These are phyloP conservation scores for Cryptococcus maquisensis DNA, from an alignment of 1,284 basidiomycete genomes.

Conservation along the genomic window DNA sequence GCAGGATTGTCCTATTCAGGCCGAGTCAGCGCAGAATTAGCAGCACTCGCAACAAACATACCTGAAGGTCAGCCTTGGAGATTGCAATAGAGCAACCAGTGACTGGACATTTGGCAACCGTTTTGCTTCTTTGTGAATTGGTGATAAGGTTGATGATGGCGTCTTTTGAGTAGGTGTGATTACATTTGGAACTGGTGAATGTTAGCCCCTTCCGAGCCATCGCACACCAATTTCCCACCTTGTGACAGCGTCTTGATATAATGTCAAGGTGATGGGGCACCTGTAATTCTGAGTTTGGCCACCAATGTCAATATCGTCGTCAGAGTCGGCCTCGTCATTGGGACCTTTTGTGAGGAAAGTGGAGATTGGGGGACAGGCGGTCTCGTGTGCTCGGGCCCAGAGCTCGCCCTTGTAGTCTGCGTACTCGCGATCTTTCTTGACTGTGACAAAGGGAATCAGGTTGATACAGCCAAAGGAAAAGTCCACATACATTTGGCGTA, in stretches of 20 bases:
- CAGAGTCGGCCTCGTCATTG: slow-evolving; percentile 60
- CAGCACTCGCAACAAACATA: slow-evolving; percentile 3
- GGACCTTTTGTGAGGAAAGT: slow-evolving; percentile 64
- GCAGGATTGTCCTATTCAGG: slow-evolving; percentile 7
- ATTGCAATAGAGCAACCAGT: slow-evolving; percentile 12
- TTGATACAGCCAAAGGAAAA: background rate
- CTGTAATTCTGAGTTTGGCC: slow-evolving; percentile 73
- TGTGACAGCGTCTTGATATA: slow-evolving; percentile 65
- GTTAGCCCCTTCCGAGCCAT: background rate
- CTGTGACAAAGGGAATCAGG: slow-evolving; percentile 16
- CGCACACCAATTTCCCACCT: slow-evolving; percentile 17
- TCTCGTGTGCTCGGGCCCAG: slow-evolving; percentile 62
- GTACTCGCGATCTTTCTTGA: slow-evolving; percentile 58
- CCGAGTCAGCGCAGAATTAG: background rate
- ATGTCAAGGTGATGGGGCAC: slow-evolving; percentile 67
- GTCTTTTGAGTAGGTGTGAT: slow-evolving; percentile 21
- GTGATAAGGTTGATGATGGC: slow-evolving; percentile 18
- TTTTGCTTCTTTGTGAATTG: background rate
- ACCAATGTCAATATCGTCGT: slow-evolving; percentile 75
- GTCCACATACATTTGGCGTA: slow-evolving; percentile 21
- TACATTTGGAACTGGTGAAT: slow-evolving; percentile 16
- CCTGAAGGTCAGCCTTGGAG: slow-evolving; percentile 11
- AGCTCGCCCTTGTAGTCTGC: slow-evolving; percentile 61
- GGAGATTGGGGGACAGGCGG: slow-evolving; percentile 68
- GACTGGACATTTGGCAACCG: slow-evolving; percentile 12